Conservation (phyloP, 768 basidiomycete genomes). For the Infundibulicybe gibba region DNA sequence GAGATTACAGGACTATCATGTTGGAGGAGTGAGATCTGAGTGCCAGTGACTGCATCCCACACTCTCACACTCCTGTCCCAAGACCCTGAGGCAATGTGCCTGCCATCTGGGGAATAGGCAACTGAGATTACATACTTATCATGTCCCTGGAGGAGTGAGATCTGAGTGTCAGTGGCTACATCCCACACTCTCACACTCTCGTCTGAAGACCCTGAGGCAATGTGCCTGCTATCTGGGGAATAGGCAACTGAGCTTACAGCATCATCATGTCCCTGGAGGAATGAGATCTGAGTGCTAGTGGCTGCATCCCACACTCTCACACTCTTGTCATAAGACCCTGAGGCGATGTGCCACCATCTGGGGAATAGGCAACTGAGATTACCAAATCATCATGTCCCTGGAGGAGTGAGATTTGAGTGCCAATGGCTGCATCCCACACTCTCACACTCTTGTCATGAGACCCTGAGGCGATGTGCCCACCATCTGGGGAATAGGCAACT, state of each 20-base stretch:
- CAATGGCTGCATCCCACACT: conserved; percentile 25
- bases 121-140: too few relatives aligned
- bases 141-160: too few relatives aligned
- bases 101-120: too few relatives aligned
- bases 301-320: conserved; percentile 21
- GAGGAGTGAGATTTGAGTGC: not conserved
- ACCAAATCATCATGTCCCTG: not conserved
- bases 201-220: not conserved
- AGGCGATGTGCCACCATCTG: not conserved
- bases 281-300: conserved; percentile 1
- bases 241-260: conserved; percentile 6
- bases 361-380: conserved; percentile 3
- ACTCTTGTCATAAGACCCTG: conserved; percentile 4
- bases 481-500: conserved; percentile 18
- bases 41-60: too few relatives aligned
- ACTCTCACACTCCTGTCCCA: too few relatives aligned
- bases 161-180: too few relatives aligned
- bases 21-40: too few relatives aligned
- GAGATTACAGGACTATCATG: conserved; percentile 6
- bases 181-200: not conserved
- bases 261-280: not conserved
- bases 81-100: too few relatives aligned
- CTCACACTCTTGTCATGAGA: conserved; percentile 31
- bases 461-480: conserved; percentile 25
- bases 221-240: not conserved